Percentiles rank a stretch among this genome's conserved stretches.
phyloP scores from a whole-genome alignment of 2,329 filamentous ascomycete genomes.

The Nemania abortiva region DNA sequence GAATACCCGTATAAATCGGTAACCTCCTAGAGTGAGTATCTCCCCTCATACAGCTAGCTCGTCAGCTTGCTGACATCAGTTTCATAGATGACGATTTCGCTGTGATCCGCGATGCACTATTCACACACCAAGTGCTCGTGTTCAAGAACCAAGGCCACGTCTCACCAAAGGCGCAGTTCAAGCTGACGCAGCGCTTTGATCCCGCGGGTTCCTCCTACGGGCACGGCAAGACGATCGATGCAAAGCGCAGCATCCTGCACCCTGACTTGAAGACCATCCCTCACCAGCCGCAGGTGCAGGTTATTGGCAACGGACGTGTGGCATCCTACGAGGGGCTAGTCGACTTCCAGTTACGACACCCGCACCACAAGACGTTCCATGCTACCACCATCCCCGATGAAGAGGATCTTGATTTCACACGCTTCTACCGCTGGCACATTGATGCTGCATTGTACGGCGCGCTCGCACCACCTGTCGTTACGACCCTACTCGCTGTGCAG shows the following conservation, averaged over 20 bases:
- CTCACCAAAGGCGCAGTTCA: constrained; percentile 78
- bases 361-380: constrained; percentile 83
- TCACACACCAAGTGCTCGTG: constrained; percentile 75
- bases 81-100: constrained; percentile 72
- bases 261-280: constrained; percentile 85
- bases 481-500: constrained; percentile 78
- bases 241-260: constrained; percentile 74
- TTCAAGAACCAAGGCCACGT: constrained; percentile 75
- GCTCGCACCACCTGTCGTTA: constrained; percentile 79
- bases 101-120: constrained; percentile 73
- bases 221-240: constrained; percentile 79
- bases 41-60: not conserved
- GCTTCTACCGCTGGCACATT: constrained; percentile 84
- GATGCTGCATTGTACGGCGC: constrained; percentile 79
- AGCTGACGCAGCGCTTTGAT: constrained; percentile 80
- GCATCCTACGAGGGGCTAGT: constrained; percentile 76
- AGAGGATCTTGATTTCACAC: constrained; percentile 63
- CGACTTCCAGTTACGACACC: constrained; percentile 77
- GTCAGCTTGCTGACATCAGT: constrained; percentile 36
- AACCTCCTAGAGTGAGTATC: constrained; percentile 66
- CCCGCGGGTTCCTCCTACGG: constrained; percentile 73
- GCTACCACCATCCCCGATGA: constrained; percentile 68
- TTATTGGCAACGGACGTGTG: constrained; percentile 81
- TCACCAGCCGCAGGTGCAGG: constrained; percentile 82
- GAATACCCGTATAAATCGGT: constrained; percentile 70